Base-by-base conservation (phyloP, 352 stramenopile genomes). In the Peronospora belbahrii region DNA sequence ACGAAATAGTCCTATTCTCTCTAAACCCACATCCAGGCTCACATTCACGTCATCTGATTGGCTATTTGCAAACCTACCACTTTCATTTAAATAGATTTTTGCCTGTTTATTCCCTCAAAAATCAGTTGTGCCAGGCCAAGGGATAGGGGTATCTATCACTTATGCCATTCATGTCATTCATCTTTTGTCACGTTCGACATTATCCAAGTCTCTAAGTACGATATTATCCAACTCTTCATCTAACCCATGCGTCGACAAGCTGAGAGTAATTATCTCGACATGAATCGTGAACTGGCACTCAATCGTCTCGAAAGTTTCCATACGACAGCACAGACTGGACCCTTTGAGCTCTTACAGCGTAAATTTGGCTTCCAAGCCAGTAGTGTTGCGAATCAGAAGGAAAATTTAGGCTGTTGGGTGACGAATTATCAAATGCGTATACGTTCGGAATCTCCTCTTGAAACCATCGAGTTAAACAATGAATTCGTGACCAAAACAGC, bases 361-460 rank as follows among this genome's bases (percentile, higher is more conserved):
- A 88, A 89, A 41, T 88, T 91, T 37, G 79, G 79, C 30, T 94
- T 94, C 70, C 82, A 94, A 48, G 31, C 36, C 22, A 78, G 68
- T 42, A 85, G 62, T 30, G 72, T 89, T 8, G 63, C 62, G 17
- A 94, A 94, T 52, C 82, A 94, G 58, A 88, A 88, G 51, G 82
- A 94, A 48, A 84, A 94, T 50, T 62, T 94, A 38, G 79, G 74
- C 19, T 87, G 81, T 42, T 88, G 79, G 70, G 73, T 94, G 42
- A 77, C 78, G 30, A 94, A 94, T 61, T 87, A 88, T 55, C 75
- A 88, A 48, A 70, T 86, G 42, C 74, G 74, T 34, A 52, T 85
- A 13, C 71, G 77, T 4, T 33, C 74, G 15, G 65, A 85, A 33
- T 42, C 60, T 9, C 42, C 56, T 0, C 44, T 54, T 9, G 67